Base-by-base conservation (phyloP, 2,329 filamentous ascomycete genomes). In the Pseudogymnoascus sp. region DNA sequence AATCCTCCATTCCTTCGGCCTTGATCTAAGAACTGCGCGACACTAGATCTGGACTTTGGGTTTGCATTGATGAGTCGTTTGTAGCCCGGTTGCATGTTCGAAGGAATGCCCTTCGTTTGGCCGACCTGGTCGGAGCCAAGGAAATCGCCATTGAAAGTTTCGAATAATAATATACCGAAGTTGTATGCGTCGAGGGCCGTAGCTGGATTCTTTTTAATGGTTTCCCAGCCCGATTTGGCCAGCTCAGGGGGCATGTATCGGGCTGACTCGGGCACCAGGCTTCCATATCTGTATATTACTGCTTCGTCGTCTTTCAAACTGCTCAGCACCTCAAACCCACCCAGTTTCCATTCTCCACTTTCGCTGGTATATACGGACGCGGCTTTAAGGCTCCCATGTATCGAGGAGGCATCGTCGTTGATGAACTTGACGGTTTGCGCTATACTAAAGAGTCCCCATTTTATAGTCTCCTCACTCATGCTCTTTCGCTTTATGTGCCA, bases 281-380 rank as follows among this genome's bases (percentile, higher is more conserved):
- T 92, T 66, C 93, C 93, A 73, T 93, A 96, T 61, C 85, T 95
- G 73, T 96, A 97, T 72, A 99, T 93, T 60, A 96, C 82, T 8
- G 93, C 92, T 70, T 98, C 92, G 67, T 98, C 93, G 64, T 98
- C 95, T 72, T 97, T 98, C 78, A 98, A 88, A 39, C 90, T 97
- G 77, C 93, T 98, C 65, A 98, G 77, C 4, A 96, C 84, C 69
- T 99, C 95, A 70, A 99, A 96, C 0, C 95, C 95, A 19, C 90
- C 93, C 1, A 99, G 79, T 73, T 96, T 98, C 95, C 95, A 99
- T 77, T 99, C 95, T 65, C 95, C 95, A 73, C 95, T 97, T 74
- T 98, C 93, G 66, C 92, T 92, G 3, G 91, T 95, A 76, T 93
- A 99, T 68, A 99, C 83, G 0, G 93, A 96, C 0, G 90, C 90